Evolutionary conservation across 1,139 yeast genomes (phyloP).

Genomic region (Yamadazyma trypodendri): DNA sequence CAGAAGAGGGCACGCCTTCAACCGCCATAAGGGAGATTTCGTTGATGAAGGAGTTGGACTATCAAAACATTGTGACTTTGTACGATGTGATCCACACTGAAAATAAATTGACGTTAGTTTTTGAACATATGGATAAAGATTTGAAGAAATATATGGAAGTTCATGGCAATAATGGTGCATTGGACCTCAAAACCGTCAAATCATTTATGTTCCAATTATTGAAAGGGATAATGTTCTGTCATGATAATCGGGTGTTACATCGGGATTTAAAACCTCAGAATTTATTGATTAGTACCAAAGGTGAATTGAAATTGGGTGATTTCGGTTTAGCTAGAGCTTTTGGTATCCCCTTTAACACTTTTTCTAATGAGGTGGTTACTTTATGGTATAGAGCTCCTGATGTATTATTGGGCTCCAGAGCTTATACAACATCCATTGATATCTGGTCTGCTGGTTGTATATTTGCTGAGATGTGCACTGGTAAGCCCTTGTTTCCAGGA

Average conservation of each 20-base stretch:
- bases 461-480: conserved; percentile 96
- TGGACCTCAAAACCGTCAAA: conserved; percentile 76
- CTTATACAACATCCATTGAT: conserved; percentile 93
- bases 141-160: conserved; percentile 92
- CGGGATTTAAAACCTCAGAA: conserved; percentile 97
- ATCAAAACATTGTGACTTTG: conserved; percentile 88
- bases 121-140: conserved; percentile 92
- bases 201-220: conserved; percentile 91
- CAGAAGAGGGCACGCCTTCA: conserved; percentile 98
- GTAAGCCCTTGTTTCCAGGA: conserved; percentile 97
- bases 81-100: conserved; percentile 97
- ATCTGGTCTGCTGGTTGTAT: conserved; percentile 99
- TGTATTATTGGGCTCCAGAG: conserved; percentile 89
- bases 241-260: conserved; percentile 90
- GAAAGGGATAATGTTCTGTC: conserved; percentile 91
- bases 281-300: conserved; percentile 79
- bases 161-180: conserved; percentile 78
- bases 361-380: conserved; percentile 96
- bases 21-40: conserved; percentile 97
- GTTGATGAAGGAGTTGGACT: conserved; percentile 91
- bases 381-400: conserved; percentile 99
- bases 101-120: conserved; percentile 88
- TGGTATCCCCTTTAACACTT: conserved; percentile 97
- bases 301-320: conserved; percentile 93
- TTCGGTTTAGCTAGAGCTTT: conserved; percentile 97